Evolutionary conservation across 352 stramenopile species (phyloP), one percentile per base, ranked within the genome.

Genomic region (Elongisporangium senticosum): DNA sequence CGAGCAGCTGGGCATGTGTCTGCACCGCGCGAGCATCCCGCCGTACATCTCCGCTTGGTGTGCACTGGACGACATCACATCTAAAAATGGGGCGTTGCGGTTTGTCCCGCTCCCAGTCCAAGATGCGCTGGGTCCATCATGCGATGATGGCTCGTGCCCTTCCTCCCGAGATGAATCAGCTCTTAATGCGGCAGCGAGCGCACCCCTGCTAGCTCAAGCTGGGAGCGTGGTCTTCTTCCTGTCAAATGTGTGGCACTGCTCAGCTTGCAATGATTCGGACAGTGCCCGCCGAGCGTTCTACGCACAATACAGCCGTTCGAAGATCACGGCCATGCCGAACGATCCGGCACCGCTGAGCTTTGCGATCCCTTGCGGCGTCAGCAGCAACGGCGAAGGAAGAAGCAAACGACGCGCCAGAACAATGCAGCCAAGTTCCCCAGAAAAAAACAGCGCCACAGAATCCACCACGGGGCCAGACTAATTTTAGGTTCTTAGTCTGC

Each of bases 191-290:
- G 17, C 56, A n/a, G 72, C 76, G 7, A 69, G 50, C 40, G 59
- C 59, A 17, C 78, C 74, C 3, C 39, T 86, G 11, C 28, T 65
- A 7, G 69, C 58, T 4, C 50, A 59, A 23, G 71, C 71, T 10
- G 82, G 82, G 3, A 70, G 76, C 11, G 75, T 76, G 23, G 8
- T 92, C n/a, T 69, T 89, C 49, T 92, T 92, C 56, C 57, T 75
- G 43, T 92, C 83, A 2, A 74, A 86, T 51, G 73, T 90, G 22
- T 92, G 79, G 83, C 83, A 92, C 50, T 79, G 63, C 53, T 92
- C 83, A 3, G 77, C 79, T 10, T 68, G 55, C 63, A 92, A 92
- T 56, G 59, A 68, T 20, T 85, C 83, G 10, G 37, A 67, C 15
- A 24, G 43, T 1, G 22, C 51, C 22, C 72, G 83, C 33, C 74